Percentiles rank a stretch among this genome's conserved stretches.
Evolutionary conservation across 345 rosid genomes (phyloP).

Genomic region (Viola odorata): DNA sequence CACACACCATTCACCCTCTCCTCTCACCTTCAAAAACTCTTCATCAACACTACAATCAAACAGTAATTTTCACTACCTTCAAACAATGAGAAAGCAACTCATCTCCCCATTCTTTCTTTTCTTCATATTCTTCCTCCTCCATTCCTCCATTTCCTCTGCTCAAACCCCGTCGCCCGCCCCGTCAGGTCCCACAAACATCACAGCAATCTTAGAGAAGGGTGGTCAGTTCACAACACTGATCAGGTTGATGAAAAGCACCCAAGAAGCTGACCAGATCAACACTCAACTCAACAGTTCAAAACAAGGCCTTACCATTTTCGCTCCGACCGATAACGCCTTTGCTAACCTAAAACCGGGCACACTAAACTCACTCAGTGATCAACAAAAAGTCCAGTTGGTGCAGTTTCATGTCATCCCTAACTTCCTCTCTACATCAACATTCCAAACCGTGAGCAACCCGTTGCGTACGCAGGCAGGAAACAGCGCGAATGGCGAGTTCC

Average conservation of each 20-base stretch:
- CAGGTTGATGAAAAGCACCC: constrained; percentile 55
- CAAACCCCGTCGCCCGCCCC: constrained; percentile 50
- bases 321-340: constrained; percentile 79
- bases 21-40: constrained; percentile 9
- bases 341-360: constrained; percentile 58
- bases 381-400: constrained; percentile 61
- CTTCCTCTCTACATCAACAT: constrained; percentile 54
- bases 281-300: constrained; percentile 64
- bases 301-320: constrained; percentile 71
- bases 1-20: neutral
- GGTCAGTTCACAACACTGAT: constrained; percentile 71
- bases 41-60: constrained; percentile 4
- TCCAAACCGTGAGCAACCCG: constrained; percentile 88
- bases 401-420: constrained; percentile 78
- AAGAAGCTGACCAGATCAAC: constrained; percentile 65
- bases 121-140: constrained; percentile 33
- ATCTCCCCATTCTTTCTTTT: constrained; percentile 19
- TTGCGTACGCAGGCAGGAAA: constrained; percentile 82
- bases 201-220: constrained; percentile 63
- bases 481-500: constrained; percentile 46
- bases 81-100: constrained; percentile 32
- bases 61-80: neutral
- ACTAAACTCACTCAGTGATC: constrained; percentile 59
- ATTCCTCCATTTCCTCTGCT: constrained; percentile 22
- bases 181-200: constrained; percentile 61